Percentiles rank a stretch among this genome's conserved stretches.
Conservation (phyloP, 345 rosid genomes). For the Acer yangbiense region DNA sequence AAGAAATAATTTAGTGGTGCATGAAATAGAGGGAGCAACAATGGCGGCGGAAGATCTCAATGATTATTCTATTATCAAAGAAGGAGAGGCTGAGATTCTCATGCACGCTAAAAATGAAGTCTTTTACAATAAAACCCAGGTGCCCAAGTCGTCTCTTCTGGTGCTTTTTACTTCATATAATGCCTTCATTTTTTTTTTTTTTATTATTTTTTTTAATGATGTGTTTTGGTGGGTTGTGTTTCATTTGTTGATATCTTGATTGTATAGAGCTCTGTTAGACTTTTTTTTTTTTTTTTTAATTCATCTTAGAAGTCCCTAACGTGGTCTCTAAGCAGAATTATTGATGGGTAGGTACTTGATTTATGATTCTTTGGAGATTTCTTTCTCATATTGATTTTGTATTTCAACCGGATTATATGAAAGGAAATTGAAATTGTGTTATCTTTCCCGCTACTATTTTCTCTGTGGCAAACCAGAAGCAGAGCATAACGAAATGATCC, state of each 20-base stretch:
- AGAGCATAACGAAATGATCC: not conserved
- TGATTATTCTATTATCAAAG: constrained; percentile 75
- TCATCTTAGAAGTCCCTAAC: not conserved
- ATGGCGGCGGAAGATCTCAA: constrained; percentile 59
- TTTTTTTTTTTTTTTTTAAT: not conserved
- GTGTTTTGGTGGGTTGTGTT: constrained; percentile 19
- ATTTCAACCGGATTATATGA: not conserved
- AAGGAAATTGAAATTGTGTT: not conserved
- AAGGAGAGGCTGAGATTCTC: constrained; percentile 98
- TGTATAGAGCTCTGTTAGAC: not conserved
- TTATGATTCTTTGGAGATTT: not conserved
- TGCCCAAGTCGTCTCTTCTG: constrained; percentile 29
- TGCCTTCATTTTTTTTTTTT: too few relatives aligned
- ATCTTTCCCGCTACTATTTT: not conserved
- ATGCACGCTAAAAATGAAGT: constrained; percentile 92
- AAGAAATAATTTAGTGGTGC: constrained; percentile 1
- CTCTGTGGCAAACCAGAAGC: not conserved
- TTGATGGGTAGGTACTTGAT: not conserved
- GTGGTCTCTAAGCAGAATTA: not conserved
- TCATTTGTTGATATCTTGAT: constrained; percentile 7
- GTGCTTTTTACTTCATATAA: not conserved
- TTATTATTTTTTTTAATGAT: constrained; percentile 11
- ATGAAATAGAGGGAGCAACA: constrained; percentile 22
- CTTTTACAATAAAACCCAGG: constrained; percentile 94
- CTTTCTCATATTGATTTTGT: not conserved